phyloP scores from a whole-genome alignment of 805 yeast species.

The Scheffersomyces spartinae region DNA sequence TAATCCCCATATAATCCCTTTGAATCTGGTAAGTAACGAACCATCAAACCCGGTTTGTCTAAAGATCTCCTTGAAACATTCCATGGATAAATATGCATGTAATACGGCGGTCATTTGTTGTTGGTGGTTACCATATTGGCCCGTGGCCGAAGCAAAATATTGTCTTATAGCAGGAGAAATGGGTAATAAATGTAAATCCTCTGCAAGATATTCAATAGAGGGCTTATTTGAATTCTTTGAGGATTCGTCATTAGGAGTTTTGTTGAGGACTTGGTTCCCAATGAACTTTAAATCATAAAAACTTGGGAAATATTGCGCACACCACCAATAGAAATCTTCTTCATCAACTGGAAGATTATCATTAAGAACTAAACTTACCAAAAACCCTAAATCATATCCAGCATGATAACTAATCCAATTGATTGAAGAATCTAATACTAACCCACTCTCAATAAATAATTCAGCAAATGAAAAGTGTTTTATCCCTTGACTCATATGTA shows the following conservation, averaged over 20 bases:
- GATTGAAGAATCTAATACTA: conserved; percentile 57
- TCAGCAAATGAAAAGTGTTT: conserved; percentile 75
- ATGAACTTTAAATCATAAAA: conserved; percentile 68
- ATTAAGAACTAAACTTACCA: conserved; percentile 66
- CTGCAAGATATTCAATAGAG: conserved; percentile 33
- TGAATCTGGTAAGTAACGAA: conserved; percentile 22
- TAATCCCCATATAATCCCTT: conserved; percentile 44
- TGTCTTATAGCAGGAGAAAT: conserved; percentile 32
- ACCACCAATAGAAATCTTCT: conserved; percentile 63
- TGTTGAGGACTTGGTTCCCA: conserved; percentile 24
- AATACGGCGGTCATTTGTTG: conserved; percentile 31
- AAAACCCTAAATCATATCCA: conserved; percentile 91
- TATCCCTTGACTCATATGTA: conserved; percentile 68
- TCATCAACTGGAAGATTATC: conserved; percentile 70
- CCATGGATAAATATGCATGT: conserved; percentile 35
- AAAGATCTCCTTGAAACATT: conserved; percentile 31
- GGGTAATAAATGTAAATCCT: conserved; percentile 30
- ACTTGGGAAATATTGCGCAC: conserved; percentile 65
- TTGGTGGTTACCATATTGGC: conserved; percentile 13
- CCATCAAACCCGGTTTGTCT: conserved; percentile 14
- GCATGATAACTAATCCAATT: conserved; percentile 89
- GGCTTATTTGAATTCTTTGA: conserved; percentile 18
- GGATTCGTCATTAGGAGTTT: conserved; percentile 7
- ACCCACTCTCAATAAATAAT: conserved; percentile 73
- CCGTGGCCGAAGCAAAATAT: conserved; percentile 15